These are phyloP conservation scores for Rhodotorula toruloides DNA, from an alignment of 768 basidiomycete genomes.

Conservation along the genomic window DNA sequence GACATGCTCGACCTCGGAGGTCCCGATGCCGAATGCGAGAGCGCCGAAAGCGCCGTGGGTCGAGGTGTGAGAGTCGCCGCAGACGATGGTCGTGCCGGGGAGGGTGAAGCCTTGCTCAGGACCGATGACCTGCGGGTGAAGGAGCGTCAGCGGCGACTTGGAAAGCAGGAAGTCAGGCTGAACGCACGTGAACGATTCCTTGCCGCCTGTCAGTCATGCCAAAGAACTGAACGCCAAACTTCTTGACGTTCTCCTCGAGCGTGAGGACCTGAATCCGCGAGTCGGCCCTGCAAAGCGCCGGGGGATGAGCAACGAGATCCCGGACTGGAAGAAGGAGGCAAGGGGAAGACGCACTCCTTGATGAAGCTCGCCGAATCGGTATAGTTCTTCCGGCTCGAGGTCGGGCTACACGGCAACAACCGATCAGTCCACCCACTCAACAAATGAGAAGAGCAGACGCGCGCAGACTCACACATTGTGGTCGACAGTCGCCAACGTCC, in stretches of 20 bases:
- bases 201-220: conserved; percentile 79
- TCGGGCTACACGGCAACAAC: conserved; percentile 21
- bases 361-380: conserved; percentile 68
- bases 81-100: conserved; percentile 58
- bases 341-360: conserved; percentile 52
- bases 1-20: conserved; percentile 90
- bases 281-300: conserved; percentile 51
- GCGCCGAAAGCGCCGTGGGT: conserved; percentile 92
- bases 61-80: conserved; percentile 89
- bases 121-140: conserved; percentile 82
- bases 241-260: conserved; percentile 82
- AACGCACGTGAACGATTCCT: conserved; percentile 53
- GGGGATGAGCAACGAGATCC: not conserved
- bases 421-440: conserved; percentile 66
- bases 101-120: conserved; percentile 88
- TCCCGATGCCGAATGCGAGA: conserved; percentile 86
- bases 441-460: too few relatives aligned
- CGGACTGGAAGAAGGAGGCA: not conserved
- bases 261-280: conserved; percentile 76
- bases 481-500: conserved; percentile 81
- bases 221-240: conserved; percentile 86
- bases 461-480: conserved; percentile 49
- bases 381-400: conserved; percentile 50
- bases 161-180: not conserved
- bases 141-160: conserved; percentile 45